Conservation (phyloP, 2,329 filamentous ascomycete species). For the Colletotrichum sp. region DNA sequence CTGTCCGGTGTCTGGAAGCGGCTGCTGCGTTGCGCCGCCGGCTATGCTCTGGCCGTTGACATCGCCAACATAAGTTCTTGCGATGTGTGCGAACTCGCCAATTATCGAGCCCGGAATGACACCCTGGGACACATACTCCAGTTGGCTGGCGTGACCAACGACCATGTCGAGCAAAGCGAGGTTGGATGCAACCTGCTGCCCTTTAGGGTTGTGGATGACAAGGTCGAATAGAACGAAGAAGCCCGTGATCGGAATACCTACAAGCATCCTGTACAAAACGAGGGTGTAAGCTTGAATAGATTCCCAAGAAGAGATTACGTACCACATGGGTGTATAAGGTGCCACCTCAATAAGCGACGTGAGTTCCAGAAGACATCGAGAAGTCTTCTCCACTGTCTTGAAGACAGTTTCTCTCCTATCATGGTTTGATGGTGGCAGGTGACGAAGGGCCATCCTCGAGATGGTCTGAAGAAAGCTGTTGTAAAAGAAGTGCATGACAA, state of each 20-base stretch:
- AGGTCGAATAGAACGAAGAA: constrained; percentile 47
- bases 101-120: constrained; percentile 38
- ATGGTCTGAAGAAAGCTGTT: constrained; percentile 31
- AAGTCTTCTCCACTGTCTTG: constrained; percentile 23
- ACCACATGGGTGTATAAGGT: constrained; percentile 32
- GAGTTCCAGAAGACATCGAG: constrained; percentile 31
- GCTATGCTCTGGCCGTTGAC: constrained; percentile 8
- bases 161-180: constrained; percentile 43
- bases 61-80: constrained; percentile 39
- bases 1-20: background rate
- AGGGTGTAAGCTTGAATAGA: background rate
- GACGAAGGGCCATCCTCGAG: constrained; percentile 28
- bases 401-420: constrained; percentile 20
- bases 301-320: background rate
- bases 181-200: constrained; percentile 36
- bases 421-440: constrained; percentile 3
- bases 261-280: constrained; percentile 27
- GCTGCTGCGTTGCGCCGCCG: background rate
- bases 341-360: constrained; percentile 31
- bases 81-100: constrained; percentile 44
- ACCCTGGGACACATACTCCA: constrained; percentile 41
- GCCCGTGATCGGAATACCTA: constrained; percentile 37
- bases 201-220: constrained; percentile 35
- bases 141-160: constrained; percentile 43
- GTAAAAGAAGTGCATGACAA: constrained; percentile 31